Conservation (phyloP, 768 basidiomycete species). For the Amanita rimosa region DNA sequence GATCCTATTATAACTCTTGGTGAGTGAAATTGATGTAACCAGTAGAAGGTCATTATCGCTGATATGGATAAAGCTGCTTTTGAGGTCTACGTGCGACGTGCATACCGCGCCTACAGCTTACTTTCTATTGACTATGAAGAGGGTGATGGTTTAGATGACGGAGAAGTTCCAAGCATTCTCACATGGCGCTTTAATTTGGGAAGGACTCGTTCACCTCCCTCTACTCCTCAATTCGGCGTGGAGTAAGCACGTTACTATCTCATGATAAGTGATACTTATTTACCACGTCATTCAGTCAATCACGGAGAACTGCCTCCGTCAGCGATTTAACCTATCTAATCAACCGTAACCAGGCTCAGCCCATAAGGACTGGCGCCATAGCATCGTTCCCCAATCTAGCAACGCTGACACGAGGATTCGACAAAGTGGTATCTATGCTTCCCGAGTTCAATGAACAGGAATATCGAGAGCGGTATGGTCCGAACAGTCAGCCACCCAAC, state of each 20-base stretch:
- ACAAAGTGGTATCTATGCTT: constrained; percentile 59
- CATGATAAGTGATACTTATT: constrained; percentile 3
- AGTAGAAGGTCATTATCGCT: constrained; percentile 1
- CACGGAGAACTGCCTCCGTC: constrained; percentile 81
- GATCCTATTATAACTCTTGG: constrained; percentile 81
- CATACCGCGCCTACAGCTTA: constrained; percentile 88
- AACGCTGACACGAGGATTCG: constrained; percentile 62
- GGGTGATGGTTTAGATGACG: constrained; percentile 76
- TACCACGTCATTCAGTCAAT: constrained; percentile 28
- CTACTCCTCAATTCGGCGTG: constrained; percentile 58
- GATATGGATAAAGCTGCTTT: constrained; percentile 55
- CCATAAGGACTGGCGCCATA: constrained; percentile 83
- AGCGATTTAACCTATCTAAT: constrained; percentile 95
- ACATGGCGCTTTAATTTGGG: constrained; percentile 97
- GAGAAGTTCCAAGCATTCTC: constrained; percentile 67
- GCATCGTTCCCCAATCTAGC: constrained; percentile 77
- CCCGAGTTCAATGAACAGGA: constrained; percentile 67
- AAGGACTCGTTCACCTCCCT: constrained; percentile 75
- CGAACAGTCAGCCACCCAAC: constrained; percentile 69
- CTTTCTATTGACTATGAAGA: constrained; percentile 93
- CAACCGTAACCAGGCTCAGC: constrained; percentile 76
- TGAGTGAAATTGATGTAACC: constrained; percentile 19
- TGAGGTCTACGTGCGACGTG: constrained; percentile 92
- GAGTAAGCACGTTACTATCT: constrained; percentile 21
- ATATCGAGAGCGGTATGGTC: constrained; percentile 66